These are phyloP conservation scores for Alternaria rosae DNA, from an alignment of 2,329 filamentous ascomycete species.

Conservation along the genomic window DNA sequence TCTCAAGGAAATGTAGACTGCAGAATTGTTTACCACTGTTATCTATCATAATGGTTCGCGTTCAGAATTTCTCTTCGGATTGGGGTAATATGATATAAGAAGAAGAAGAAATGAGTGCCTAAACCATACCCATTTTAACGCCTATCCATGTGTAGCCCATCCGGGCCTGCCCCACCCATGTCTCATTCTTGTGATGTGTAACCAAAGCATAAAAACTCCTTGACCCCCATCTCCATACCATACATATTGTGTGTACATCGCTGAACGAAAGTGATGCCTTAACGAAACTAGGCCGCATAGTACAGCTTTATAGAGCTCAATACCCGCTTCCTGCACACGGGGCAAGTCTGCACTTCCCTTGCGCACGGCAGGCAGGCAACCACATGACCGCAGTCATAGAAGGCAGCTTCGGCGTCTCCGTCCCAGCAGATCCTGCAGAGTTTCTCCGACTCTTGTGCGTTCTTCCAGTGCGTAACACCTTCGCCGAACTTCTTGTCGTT, in stretches of 20 bases:
- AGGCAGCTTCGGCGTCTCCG: slow-evolving; percentile 65
- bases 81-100: not conserved
- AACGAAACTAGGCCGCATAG: slow-evolving; percentile 43
- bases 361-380: slow-evolving; percentile 68
- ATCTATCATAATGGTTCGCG: not conserved
- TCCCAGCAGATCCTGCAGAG: slow-evolving; percentile 69
- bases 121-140: not conserved
- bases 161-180: not conserved
- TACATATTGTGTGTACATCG: not conserved
- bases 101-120: not conserved
- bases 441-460: slow-evolving; percentile 67
- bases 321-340: slow-evolving; percentile 66
- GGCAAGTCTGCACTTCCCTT: slow-evolving; percentile 65
- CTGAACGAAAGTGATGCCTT: not conserved
- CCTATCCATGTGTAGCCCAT: not conserved
- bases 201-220: not conserved
- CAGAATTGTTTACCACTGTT: not conserved
- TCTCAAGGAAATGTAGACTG: not conserved
- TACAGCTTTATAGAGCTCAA: slow-evolving; percentile 66
- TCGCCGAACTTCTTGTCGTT: slow-evolving; percentile 67
- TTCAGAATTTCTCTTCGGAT: not conserved
- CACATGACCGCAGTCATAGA: slow-evolving; percentile 70
- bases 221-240: not conserved
- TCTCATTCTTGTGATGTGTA: not conserved
- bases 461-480: slow-evolving; percentile 68